A percentile compares a stretch with the other conserved stretches of the same genome.
These are phyloP conservation scores for Exobasidium rhododendri DNA, from an alignment of 1,284 basidiomycete species.

Conservation along the genomic window DNA sequence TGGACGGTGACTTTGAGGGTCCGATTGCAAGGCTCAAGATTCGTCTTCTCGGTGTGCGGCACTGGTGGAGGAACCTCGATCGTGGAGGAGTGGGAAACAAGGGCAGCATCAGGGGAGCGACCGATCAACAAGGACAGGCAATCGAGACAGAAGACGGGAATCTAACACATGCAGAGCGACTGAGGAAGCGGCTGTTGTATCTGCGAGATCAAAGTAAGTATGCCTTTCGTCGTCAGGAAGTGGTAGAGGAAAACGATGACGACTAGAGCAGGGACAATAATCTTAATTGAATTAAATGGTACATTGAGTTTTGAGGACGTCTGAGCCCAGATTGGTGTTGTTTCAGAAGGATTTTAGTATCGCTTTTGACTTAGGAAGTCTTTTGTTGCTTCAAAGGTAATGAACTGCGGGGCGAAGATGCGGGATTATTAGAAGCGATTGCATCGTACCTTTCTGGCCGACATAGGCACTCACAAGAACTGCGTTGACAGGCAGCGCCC, in stretches of 20 bases:
- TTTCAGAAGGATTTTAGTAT: background rate
- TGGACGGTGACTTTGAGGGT: constrained; percentile 47
- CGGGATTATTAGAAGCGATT: background rate
- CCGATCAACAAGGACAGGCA: background rate
- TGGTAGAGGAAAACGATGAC: constrained; percentile 5
- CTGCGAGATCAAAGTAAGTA: constrained; percentile 2
- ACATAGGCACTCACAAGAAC: constrained; percentile 19
- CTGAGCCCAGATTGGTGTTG: too few species aligned
- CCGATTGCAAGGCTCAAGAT: constrained; percentile 38
- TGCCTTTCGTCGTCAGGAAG: constrained; percentile 6
- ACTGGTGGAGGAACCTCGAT: constrained; percentile 8
- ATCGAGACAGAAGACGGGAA: background rate
- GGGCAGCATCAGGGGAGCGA: background rate
- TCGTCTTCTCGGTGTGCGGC: background rate
- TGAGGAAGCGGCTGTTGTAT: constrained; percentile 10
- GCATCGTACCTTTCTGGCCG: too few species aligned
- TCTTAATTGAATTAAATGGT: background rate
- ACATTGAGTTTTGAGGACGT: background rate
- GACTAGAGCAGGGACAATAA: too few species aligned
- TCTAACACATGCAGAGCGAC: constrained; percentile 3
- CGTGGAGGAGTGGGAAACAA: constrained; percentile 14
- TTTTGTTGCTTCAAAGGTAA: constrained; percentile 7
- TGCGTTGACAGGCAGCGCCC: constrained; percentile 42
- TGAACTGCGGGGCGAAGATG: background rate
- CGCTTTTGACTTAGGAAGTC: background rate